Evolutionary conservation across 2,329 filamentous ascomycete species (phyloP), one percentile per base, ranked within the genome.

Genomic region (Cladobotryum mycophilum): DNA sequence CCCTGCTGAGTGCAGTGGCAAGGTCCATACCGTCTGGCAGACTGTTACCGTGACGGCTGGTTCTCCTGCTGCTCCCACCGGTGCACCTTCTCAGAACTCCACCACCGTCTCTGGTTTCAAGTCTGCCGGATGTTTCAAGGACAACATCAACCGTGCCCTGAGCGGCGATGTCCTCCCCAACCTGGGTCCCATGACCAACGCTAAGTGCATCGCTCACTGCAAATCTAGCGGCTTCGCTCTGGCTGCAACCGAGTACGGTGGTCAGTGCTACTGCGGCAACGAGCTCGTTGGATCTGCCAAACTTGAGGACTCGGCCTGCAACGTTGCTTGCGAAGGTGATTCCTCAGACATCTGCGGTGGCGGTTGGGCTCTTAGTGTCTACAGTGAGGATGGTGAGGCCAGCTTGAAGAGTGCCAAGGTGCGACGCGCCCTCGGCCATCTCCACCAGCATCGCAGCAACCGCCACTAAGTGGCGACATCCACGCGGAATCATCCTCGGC

Each of bases 221-320:
- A 63, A 70, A 7, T 56, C 51, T 6, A 61, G 64, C 12, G 69
- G 70, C 14, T 75, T 67, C 59, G 58, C 57, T 6, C 68, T 76
- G 41, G 76, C 77, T 6, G 78, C 76, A 6, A 66, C 78, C 1
- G 76, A 81, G 60, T 78, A 75, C 56, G 67, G 64, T 18, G 64
- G 65, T n/a, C 72, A 81, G 60, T 82, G 79, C 64, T 81, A 73
- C 66, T 82, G 76, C 56, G 74, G 69, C 44, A 63, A 68, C 49
- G 56, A 59, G 22, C 57, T 64, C 20, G 47, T 55, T 5, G 65
- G 66, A 40, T 70, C 67, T 25, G 61, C 68, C 44, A 65, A 68
- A 54, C 58, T 80, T 15, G 69, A 71, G 41, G 74, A 76, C 3
- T 64, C 60, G 7, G 56, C 60, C 12, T 83, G 80, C 65, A 62